Evolutionary conservation across 2,329 filamentous ascomycete genomes (phyloP).

Genomic region (Teratosphaeriaceae sp.): DNA sequence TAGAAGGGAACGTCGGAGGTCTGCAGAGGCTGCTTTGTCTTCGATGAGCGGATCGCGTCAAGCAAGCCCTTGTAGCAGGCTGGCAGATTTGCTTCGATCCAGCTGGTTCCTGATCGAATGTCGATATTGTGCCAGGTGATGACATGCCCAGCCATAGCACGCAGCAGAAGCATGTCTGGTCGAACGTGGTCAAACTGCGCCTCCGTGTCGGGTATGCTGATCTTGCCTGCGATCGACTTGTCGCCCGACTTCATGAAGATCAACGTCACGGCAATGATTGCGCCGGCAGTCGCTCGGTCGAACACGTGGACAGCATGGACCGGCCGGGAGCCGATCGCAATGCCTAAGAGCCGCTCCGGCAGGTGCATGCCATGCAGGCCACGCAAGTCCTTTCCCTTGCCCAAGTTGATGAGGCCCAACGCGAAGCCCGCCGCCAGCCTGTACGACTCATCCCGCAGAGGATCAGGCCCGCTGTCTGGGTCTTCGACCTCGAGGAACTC

Average conservation of each 20-base stretch:
- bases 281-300: conserved; percentile 88
- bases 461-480: conserved; percentile 58
- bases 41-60: conserved; percentile 43
- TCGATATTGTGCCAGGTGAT: conserved; percentile 88
- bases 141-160: conserved; percentile 81
- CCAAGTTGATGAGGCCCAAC: conserved; percentile 89
- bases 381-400: conserved; percentile 78
- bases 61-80: conserved; percentile 54
- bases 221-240: conserved; percentile 75
- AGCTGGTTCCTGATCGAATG: conserved; percentile 42
- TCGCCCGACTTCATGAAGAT: conserved; percentile 98
- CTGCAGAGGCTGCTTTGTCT: conserved; percentile 43
- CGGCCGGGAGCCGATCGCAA: conserved; percentile 84
- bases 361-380: conserved; percentile 91
- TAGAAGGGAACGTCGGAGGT: conserved; percentile 87
- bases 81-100: conserved; percentile 72
- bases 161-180: conserved; percentile 83
- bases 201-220: conserved; percentile 84
- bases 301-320: conserved; percentile 89
- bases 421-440: conserved; percentile 89
- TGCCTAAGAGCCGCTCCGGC: conserved; percentile 75
- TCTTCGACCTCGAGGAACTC: conserved; percentile 82
- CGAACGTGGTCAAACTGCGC: conserved; percentile 94
- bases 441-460: conserved; percentile 89
- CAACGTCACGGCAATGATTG: conserved; percentile 79